These are phyloP conservation scores for Dacryopinax primogenitus DNA, from an alignment of 768 basidiomycete genomes.

Conservation along the genomic window DNA sequence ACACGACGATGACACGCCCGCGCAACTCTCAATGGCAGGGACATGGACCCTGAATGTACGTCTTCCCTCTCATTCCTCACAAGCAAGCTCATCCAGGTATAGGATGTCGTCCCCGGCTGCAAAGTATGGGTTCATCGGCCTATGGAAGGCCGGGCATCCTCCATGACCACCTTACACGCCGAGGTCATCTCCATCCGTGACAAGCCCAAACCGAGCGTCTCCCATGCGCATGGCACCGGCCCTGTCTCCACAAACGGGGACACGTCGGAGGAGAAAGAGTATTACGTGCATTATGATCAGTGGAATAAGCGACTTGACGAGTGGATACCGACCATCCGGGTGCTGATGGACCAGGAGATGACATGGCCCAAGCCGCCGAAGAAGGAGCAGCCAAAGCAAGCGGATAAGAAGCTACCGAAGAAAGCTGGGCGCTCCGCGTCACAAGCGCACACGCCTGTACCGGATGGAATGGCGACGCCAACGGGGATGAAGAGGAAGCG, in stretches of 20 bases:
- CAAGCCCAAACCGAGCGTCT: slow-evolving; percentile 53
- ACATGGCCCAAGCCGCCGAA: slow-evolving; percentile 76
- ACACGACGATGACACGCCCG: background rate
- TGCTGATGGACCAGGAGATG: slow-evolving; percentile 72
- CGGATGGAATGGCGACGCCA: slow-evolving; percentile 48
- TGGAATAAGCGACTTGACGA: slow-evolving; percentile 99
- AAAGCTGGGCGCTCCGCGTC: slow-evolving; percentile 14
- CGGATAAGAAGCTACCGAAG: slow-evolving; percentile 22
- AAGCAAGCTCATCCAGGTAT: slow-evolving; percentile 4
- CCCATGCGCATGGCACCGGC: slow-evolving; percentile 33
- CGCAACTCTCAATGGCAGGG: background rate
- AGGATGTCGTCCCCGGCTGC: slow-evolving; percentile 87
- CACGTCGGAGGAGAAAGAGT: slow-evolving; percentile 78
- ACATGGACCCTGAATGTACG: slow-evolving; percentile 6
- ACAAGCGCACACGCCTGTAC: slow-evolving; percentile 33
- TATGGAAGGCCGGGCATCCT: slow-evolving; percentile 43
- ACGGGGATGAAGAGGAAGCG: slow-evolving; percentile 41
- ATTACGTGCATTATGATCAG: slow-evolving; percentile 96
- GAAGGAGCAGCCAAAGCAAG: slow-evolving; percentile 45
- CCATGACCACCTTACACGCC: slow-evolving; percentile 78
- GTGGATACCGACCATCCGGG: slow-evolving; percentile 81
- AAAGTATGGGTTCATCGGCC: slow-evolving; percentile 86
- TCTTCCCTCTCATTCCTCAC: background rate
- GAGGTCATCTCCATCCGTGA: slow-evolving; percentile 94
- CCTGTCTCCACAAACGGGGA: slow-evolving; percentile 39